Conservation (phyloP, 225 moss, liverwort and hornwort genomes). For the Lunularia cruciata region DNA sequence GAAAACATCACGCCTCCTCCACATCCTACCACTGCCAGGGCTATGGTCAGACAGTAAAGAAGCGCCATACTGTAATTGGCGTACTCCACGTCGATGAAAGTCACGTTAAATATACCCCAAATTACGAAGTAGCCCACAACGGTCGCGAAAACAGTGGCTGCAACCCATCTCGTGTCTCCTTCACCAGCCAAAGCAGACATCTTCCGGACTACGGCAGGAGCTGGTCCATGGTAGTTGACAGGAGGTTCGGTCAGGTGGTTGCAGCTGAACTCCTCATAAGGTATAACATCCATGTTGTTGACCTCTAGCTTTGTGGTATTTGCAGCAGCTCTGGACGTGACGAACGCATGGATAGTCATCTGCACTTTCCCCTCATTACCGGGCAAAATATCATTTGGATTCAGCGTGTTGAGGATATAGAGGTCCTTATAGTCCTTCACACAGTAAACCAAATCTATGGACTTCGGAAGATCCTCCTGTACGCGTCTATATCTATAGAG, state of each 20-base stretch:
- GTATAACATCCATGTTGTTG: neutral
- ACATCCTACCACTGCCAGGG: neutral
- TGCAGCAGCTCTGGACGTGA: conserved; percentile 4
- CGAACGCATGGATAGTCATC: conserved; percentile 10
- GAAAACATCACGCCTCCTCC: conserved; percentile 13
- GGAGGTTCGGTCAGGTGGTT: neutral
- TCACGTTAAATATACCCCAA: conserved; percentile 13
- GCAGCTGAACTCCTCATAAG: neutral
- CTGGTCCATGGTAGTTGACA: neutral
- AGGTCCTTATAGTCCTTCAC: conserved; percentile 25
- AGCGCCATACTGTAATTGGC: neutral
- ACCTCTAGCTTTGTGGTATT: neutral
- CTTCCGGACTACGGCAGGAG: neutral
- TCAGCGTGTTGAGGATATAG: conserved; percentile 16
- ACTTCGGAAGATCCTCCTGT: conserved; percentile 33
- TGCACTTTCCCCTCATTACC: conserved; percentile 7
- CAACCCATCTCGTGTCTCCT: conserved; percentile 19
- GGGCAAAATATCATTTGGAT: conserved; percentile 22
- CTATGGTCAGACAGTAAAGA: neutral
- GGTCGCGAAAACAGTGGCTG: neutral
- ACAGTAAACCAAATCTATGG: conserved; percentile 53
- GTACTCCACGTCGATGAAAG: neutral
- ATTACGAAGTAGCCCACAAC: conserved; percentile 11
- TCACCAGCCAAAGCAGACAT: conserved; percentile 24
- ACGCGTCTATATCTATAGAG: conserved; percentile 38